Evolutionary conservation across 352 stramenopile species (phyloP), one percentile per base, ranked within the genome.

Genomic region (Globisporangium cederbergense): DNA sequence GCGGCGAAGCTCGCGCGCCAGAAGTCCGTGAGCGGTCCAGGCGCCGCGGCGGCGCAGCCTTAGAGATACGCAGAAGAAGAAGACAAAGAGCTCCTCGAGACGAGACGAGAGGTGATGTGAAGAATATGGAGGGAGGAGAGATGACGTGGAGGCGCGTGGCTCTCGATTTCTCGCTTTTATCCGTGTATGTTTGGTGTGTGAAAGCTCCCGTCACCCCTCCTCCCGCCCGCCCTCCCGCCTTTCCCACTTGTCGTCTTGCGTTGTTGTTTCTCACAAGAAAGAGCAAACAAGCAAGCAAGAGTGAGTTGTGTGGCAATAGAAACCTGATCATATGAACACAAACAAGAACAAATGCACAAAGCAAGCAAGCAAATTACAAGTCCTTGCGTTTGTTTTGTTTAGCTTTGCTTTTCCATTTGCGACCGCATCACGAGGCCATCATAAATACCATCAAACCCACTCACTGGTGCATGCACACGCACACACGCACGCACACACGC

Each of bases 1-100:
- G 83, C 83, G 47, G 79, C 89, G 76, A 93, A 90, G 70, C 59
- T 91, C 62, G 83, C 83, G 59, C 81, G 84, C 47, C 81, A 91
- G 62, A 90, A 90, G 70, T 75, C 78, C 18, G 46, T 40, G 10
- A 54, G 49, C 38, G 32, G 49, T 49, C n/a, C 34, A 34, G 66
- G 36, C 38, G 81, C 62, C 20, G 63, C 40, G 0, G 40, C 40
- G 42, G 53, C 42, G 50, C 59, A 67, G 64, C 59, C 43, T 46
- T 70, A 70, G 59, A 63, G 52, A 36, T 22, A n/a, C 52, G n/a
- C 18, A 46, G 25, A 55, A 22, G 49, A 22, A 36, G 49, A 9
- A n/a, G 28, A 42, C 13, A n/a, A 28, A 43, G 51, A 28, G 22
- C 18, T 57, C 30, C 10, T 38, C 25, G 49, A 22, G 49, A 36